A percentile compares a stretch with the other conserved stretches of the same genome.
phyloP scores from a whole-genome alignment of 306 rosid genomes.

The Quercus agrifolia region DNA sequence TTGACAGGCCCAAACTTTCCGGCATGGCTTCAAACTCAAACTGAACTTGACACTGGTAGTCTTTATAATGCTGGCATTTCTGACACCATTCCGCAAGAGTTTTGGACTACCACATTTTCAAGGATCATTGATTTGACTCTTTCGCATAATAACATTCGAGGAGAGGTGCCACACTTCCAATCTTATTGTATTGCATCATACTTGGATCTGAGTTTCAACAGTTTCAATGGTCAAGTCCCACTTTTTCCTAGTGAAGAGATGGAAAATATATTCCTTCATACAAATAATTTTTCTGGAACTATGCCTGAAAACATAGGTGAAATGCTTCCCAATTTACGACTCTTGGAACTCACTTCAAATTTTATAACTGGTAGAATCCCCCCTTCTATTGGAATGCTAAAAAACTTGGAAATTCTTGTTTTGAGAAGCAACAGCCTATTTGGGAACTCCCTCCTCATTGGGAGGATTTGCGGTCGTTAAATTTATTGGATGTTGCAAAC shows the following conservation, averaged over 20 bases:
- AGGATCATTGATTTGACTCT: not conserved
- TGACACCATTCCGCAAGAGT: not conserved
- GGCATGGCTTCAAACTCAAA: not conserved
- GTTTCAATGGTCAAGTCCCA: too few species aligned
- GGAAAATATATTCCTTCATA: too few species aligned
- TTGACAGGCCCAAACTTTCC: not conserved
- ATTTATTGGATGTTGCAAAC: too few species aligned
- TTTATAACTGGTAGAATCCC: not conserved
- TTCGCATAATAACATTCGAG: not conserved
- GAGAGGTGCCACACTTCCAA: not conserved
- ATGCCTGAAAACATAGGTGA: not conserved
- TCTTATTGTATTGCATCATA: not conserved
- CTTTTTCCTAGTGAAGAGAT: too few species aligned
- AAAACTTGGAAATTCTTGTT: rapidly evolving
- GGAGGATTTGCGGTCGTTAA: not conserved
- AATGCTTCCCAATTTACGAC: too few species aligned
- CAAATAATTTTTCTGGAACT: not conserved
- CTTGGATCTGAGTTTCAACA: not conserved
- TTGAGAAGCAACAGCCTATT: not conserved
- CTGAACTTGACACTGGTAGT: not conserved
- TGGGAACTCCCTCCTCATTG: not conserved
- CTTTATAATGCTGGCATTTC: not conserved
- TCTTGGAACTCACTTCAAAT: not conserved
- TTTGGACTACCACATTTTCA: not conserved
- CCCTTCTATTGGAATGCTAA: not conserved